Evolutionary conservation across 345 rosid genomes (phyloP).

Genomic region (Melastoma malabathricum): DNA sequence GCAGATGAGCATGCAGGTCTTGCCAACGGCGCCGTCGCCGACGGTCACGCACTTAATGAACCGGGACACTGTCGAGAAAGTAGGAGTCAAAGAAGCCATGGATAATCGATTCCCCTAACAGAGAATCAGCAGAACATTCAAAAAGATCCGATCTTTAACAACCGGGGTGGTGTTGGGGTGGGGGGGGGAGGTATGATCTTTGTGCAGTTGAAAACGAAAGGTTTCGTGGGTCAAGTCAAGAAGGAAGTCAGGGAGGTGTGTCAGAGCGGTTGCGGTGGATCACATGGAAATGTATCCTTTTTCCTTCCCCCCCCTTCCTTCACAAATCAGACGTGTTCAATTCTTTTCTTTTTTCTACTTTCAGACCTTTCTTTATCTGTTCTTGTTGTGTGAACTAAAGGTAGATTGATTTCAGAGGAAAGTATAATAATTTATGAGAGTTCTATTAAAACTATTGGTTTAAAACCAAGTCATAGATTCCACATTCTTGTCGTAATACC

Average conservation of each 20-base stretch:
- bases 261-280: slow-evolving; percentile 10
- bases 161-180: slow-evolving; percentile 1
- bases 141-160: slow-evolving; percentile 1
- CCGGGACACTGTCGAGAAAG: slow-evolving; percentile 41
- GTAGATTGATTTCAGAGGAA: neutral
- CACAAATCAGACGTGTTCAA: neutral
- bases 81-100: neutral
- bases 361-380: slow-evolving; percentile 23
- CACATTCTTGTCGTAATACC: neutral
- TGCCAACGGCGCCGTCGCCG: slow-evolving; percentile 83
- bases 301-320: slow-evolving; percentile 13
- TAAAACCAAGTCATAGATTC: neutral
- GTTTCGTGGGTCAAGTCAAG: slow-evolving; percentile 6
- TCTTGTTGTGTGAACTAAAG: no score
- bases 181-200: neutral
- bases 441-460: neutral
- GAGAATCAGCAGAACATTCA: neutral
- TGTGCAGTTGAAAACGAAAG: neutral
- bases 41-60: slow-evolving; percentile 81
- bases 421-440: neutral
- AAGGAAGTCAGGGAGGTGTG: slow-evolving; percentile 3
- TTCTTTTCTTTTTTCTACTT: slow-evolving; percentile 20
- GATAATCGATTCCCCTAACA: no score
- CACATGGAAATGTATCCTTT: slow-evolving; percentile 41
- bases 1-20: slow-evolving; percentile 83